These are phyloP conservation scores for Russula sp. DNA, from an alignment of 768 basidiomycete genomes.

Conservation along the genomic window DNA sequence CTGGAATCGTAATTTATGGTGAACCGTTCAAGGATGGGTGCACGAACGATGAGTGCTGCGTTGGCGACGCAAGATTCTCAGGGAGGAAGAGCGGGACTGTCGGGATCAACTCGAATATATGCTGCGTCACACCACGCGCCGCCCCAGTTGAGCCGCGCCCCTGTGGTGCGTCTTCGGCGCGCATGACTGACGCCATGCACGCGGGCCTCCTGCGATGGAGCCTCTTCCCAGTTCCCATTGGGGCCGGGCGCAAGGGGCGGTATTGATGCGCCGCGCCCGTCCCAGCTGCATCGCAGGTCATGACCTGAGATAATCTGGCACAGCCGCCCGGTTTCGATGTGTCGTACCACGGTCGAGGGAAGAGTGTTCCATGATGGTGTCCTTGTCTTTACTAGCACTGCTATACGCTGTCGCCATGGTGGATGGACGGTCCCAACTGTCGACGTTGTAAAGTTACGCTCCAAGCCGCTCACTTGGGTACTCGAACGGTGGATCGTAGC, in stretches of 20 bases:
- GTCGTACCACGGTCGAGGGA: conserved; percentile 44
- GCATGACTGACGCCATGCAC: conserved; percentile 90
- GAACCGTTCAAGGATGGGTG: conserved; percentile 34
- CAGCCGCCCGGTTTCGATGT: conserved; percentile 72
- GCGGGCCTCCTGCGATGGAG: conserved; percentile 67
- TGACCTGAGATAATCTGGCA: conserved; percentile 77
- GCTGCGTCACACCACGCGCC: conserved; percentile 49
- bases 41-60: conserved; percentile 28
- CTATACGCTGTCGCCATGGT: conserved; percentile 13
- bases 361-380: conserved; percentile 5
- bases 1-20: conserved; percentile 21
- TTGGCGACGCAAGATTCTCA: conserved; percentile 37
- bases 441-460: conserved; percentile 21
- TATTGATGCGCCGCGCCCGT: conserved; percentile 54
- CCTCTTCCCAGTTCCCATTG: conserved; percentile 40
- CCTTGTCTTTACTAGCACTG: conserved; percentile 3
- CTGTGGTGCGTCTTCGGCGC: conserved; percentile 37
- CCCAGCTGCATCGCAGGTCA: conserved; percentile 85
- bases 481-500: conserved; percentile 20
- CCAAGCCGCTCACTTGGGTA: conserved; percentile 9
- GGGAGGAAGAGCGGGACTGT: conserved; percentile 68
- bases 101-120: conserved; percentile 74
- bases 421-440: conserved; percentile 18
- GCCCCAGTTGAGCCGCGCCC: conserved; percentile 32
- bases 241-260: conserved; percentile 37